Evolutionary conservation across 306 rosid genomes (phyloP).

Genomic region (Acacia acuminata): DNA sequence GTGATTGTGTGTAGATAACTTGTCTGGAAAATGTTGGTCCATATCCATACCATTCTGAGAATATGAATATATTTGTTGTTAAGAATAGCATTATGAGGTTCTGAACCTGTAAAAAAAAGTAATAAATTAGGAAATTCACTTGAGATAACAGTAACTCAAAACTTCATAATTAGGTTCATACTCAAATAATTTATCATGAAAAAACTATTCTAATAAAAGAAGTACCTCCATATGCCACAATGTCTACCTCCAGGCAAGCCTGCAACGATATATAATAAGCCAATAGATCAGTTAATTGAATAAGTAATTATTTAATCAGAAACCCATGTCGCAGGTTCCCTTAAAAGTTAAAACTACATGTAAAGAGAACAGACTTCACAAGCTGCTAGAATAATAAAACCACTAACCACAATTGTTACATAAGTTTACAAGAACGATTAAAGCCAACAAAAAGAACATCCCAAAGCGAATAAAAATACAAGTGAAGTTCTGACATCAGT

Average conservation of each 20-base stretch:
- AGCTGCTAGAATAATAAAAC: not conserved
- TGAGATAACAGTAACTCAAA: slow-evolving; percentile 1
- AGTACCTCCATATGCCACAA: slow-evolving; percentile 93
- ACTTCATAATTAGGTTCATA: slow-evolving; percentile 10
- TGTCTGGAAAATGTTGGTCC: slow-evolving; percentile 8
- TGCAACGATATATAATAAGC: slow-evolving; percentile 42
- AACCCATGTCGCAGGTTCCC: not conserved
- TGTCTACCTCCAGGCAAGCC: slow-evolving; percentile 78
- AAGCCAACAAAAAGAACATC: not conserved
- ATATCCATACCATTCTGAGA: slow-evolving; percentile 65
- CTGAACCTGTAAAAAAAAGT: slow-evolving; percentile 67
- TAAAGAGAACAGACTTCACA: not conserved
- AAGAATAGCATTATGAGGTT: slow-evolving; percentile 72
- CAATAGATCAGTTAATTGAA: slow-evolving; percentile 6
- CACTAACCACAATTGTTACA: not conserved
- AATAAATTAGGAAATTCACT: slow-evolving; percentile 16
- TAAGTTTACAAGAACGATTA: not conserved
- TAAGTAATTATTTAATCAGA: not conserved
- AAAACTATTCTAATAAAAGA: slow-evolving; percentile 6
- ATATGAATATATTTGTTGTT: slow-evolving; percentile 72
- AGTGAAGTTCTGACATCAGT: not conserved
- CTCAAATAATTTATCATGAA: slow-evolving; percentile 12
- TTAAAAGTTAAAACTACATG: not conserved
- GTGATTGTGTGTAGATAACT: not conserved
- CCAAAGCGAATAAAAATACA: not conserved